Evolutionary conservation across 1,139 yeast species (phyloP).

Genomic region (Candida tetrigidarum): DNA sequence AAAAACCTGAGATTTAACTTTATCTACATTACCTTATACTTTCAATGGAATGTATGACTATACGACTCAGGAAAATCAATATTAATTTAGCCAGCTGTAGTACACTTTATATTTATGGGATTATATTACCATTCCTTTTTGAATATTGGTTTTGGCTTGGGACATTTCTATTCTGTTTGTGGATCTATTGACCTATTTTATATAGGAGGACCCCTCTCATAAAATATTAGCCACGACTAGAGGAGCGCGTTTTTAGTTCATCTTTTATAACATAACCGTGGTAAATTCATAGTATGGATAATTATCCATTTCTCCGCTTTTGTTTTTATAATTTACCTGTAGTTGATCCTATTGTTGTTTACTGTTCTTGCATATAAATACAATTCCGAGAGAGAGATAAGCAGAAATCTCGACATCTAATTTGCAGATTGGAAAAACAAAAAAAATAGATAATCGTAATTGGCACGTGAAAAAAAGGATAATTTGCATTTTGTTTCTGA

Average conservation of each 20-base stretch:
- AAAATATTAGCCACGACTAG: too few relatives aligned
- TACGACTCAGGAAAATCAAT: conserved; percentile 24
- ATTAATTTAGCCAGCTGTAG: conserved; percentile 9
- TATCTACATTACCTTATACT: conserved; percentile 18
- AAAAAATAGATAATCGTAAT: too few relatives aligned
- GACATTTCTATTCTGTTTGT: conserved; percentile 4
- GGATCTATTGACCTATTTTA: neutral
- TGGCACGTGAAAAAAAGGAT: neutral
- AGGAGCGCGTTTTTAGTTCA: too few relatives aligned
- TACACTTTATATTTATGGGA: conserved; percentile 16
- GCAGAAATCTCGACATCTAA: conserved; percentile 4
- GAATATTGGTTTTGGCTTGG: conserved; percentile 16
- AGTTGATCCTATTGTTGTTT: neutral
- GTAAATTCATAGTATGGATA: too few relatives aligned
- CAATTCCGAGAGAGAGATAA: neutral
- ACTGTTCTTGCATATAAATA: conserved; percentile 1
- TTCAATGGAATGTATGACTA: conserved; percentile 22
- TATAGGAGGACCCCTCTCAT: too few relatives aligned
- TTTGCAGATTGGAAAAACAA: neutral
- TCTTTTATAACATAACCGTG: too few relatives aligned
- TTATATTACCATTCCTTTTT: conserved; percentile 8
- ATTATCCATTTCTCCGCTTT: neutral
- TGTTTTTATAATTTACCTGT: neutral
- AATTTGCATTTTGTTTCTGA: too few relatives aligned
- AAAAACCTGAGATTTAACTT: conserved; percentile 21